A percentile compares a stretch with the other conserved stretches of the same genome.
Conservation (phyloP, 225 moss, liverwort and hornwort species). For the Physcomitrellopsis africana region DNA sequence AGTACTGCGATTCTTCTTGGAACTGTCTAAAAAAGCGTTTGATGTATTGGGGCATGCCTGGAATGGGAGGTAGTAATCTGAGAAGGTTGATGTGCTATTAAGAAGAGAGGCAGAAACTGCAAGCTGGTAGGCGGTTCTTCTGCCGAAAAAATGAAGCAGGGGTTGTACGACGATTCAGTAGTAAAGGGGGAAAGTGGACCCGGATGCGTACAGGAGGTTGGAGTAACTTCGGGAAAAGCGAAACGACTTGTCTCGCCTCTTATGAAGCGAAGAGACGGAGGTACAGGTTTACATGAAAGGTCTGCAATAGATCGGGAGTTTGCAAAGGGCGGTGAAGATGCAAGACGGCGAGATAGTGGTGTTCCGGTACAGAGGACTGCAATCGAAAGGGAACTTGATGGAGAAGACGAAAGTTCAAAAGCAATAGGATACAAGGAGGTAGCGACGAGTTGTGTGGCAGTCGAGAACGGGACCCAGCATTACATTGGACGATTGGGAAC, state of each 20-base stretch:
- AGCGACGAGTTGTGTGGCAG: background rate
- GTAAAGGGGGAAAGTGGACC: constrained; percentile 51
- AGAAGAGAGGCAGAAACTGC: constrained; percentile 22
- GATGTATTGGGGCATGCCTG: constrained; percentile 36
- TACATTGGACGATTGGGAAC: constrained; percentile 29
- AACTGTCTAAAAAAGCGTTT: constrained; percentile 12
- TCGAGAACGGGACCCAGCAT: constrained; percentile 31
- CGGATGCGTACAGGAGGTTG: constrained; percentile 31
- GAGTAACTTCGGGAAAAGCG: constrained; percentile 32
- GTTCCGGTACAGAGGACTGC: constrained; percentile 16
- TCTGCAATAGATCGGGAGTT: constrained; percentile 37
- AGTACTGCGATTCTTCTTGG: background rate
- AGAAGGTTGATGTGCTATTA: constrained; percentile 36
- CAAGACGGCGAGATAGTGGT: constrained; percentile 31
- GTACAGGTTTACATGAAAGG: constrained; percentile 35
- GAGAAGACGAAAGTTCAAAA: constrained; percentile 29
- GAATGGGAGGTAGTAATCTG: constrained; percentile 41
- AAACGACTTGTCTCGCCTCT: constrained; percentile 39
- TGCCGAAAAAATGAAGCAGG: constrained; percentile 41
- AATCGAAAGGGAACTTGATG: constrained; percentile 21
- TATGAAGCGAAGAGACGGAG: constrained; percentile 57
- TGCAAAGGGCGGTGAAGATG: constrained; percentile 59
- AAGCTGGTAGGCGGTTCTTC: constrained; percentile 1
- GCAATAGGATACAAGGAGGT: constrained; percentile 31
- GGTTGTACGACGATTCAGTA: constrained; percentile 44